phyloP scores from a whole-genome alignment of 768 basidiomycete genomes.

The Strobilomyces confusus region DNA sequence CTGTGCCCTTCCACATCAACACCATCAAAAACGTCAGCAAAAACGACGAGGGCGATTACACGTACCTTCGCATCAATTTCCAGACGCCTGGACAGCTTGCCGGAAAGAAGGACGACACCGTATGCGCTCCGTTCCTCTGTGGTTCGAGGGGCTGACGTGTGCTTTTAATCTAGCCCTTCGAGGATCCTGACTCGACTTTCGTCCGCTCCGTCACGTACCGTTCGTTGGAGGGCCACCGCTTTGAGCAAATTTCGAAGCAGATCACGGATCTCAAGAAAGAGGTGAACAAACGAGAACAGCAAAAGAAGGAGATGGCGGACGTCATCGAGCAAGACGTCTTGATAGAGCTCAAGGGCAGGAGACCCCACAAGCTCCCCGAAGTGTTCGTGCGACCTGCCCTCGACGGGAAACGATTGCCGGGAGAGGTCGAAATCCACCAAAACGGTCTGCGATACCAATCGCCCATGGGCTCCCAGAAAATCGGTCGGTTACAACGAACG shows the following conservation, averaged over 20 bases:
- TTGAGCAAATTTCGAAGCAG: conserved; percentile 83
- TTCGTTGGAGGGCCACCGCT: conserved; percentile 83
- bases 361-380: conserved; percentile 83
- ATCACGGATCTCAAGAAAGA: conserved; percentile 96
- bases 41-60: conserved; percentile 93
- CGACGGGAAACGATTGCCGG: conserved; percentile 91
- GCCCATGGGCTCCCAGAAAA: conserved; percentile 81
- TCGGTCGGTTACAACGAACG: conserved; percentile 52
- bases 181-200: conserved; percentile 94
- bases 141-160: conserved; percentile 4
- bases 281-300: conserved; percentile 94
- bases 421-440: conserved; percentile 98
- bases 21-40: conserved; percentile 98
- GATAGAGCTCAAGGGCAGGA: conserved; percentile 82
- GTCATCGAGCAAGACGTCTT: conserved; percentile 93
- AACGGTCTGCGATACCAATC: conserved; percentile 95
- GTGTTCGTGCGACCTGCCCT: conserved; percentile 91
- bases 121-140: conserved; percentile 31
- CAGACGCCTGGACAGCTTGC: conserved; percentile 97
- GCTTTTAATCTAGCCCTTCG: conserved; percentile 65
- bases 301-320: conserved; percentile 98
- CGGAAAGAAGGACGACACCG: conserved; percentile 98
- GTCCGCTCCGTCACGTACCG: conserved; percentile 94
- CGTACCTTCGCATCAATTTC: conserved; percentile 94
- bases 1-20: conserved; percentile 97